Percentiles rank a stretch among this genome's conserved stretches.
phyloP scores from a whole-genome alignment of 306 rosid species.

The Prunus mume region DNA sequence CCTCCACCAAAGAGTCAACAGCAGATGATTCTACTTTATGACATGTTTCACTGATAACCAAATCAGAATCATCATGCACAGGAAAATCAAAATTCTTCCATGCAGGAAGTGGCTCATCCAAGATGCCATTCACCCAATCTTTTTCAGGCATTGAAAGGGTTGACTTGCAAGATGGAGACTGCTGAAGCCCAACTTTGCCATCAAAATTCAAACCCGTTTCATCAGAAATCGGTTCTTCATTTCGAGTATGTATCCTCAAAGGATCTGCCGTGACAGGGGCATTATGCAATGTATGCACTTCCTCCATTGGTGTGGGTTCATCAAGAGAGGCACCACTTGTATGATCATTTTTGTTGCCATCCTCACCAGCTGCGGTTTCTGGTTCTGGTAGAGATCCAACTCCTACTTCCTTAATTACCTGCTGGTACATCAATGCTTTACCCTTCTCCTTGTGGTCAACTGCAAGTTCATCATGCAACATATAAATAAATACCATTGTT shows the following conservation, averaged over 20 bases:
- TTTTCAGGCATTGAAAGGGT: slow-evolving; percentile 11
- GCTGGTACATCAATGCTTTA: slow-evolving; percentile 17
- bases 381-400: slow-evolving; percentile 19
- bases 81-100: slow-evolving; percentile 20
- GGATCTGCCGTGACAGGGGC: slow-evolving; percentile 28
- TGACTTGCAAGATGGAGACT: slow-evolving; percentile 7
- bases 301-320: slow-evolving; percentile 19
- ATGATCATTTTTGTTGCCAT: slow-evolving; percentile 5
- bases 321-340: slow-evolving; percentile 9
- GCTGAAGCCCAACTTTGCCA: slow-evolving; percentile 18
- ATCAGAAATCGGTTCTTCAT: slow-evolving; percentile 10
- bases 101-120: slow-evolving; percentile 17
- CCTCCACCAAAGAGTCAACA: slow-evolving; percentile 18
- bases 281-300: background rate
- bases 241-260: slow-evolving; percentile 6
- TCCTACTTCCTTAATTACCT: slow-evolving; percentile 13
- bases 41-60: background rate
- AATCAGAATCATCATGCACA: slow-evolving; percentile 14
- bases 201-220: slow-evolving; percentile 19
- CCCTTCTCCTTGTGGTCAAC: slow-evolving; percentile 33
- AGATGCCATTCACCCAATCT: slow-evolving; percentile 15
- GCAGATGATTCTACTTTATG: slow-evolving; percentile 15
- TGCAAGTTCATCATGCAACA: slow-evolving; percentile 31
- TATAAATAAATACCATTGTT: background rate
- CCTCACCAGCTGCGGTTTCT: slow-evolving; percentile 19